Evolutionary conservation across 1,139 yeast species (phyloP), one percentile per base, ranked within the genome.

Genomic region (Scheffersomyces cryptocercus): DNA sequence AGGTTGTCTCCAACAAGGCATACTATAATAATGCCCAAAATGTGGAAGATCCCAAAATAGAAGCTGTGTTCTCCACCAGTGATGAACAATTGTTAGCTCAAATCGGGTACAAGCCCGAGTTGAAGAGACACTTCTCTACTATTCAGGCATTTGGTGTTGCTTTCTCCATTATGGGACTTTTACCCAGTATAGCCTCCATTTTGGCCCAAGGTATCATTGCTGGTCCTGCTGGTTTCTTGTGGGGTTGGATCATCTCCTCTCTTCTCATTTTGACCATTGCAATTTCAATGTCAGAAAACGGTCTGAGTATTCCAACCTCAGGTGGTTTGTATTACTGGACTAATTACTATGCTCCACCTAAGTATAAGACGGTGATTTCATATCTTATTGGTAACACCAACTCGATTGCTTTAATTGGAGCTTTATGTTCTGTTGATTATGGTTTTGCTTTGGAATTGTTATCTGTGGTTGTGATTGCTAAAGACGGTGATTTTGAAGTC

Each of bases 201-300:
- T 40, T 61, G 15, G 54, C 58, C 20, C 50, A 47, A 28, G 58
- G 53, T 1, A 47, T 55, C 8, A 32, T 51, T 33, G 83, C 81
- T 28, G 84, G 84, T 2, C 77, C 82, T 3, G 81, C 76, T 14
- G 76, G 84, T 9, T 70, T 81, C 24, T 75, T 82, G 14, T 85
- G 89, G 88, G 87, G 89, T 41, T 85, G 89, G 88, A 71, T 83
- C 42, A 69, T 76, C 42, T 77, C 84, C 37, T 75, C 79, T 15
- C 51, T 73, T 41, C 82, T 84, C 47, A 78, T 85, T 46, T 61
- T 82, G 40, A 64, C 74, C 45, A 77, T 82, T 47, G 89, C 88
- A 6, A 52, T 76, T 43, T 73, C 85, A 12, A 83, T 84, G 73
- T 77, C 87, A n/a, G 84, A 82, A 52, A 65, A 82, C 44, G 84